A percentile compares a stretch with the other conserved stretches of the same genome.
Evolutionary conservation across 129 eudicot genomes (phyloP).

Genomic region (Tagetes patula): DNA sequence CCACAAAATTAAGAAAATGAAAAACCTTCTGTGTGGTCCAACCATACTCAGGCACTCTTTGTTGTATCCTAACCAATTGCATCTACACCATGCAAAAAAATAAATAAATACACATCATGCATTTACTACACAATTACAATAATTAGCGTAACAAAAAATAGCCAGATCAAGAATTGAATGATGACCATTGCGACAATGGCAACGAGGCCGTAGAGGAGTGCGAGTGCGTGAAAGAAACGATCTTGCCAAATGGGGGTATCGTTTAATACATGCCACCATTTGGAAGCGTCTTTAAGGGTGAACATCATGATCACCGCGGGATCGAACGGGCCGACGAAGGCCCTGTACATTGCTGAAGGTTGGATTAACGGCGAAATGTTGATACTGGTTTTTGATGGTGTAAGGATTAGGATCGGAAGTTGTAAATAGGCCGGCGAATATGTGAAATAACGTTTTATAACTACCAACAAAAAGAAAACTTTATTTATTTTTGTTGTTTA

Average conservation of each 20-base stretch:
- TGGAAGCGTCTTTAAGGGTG: conserved; percentile 50
- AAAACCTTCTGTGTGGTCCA: conserved; percentile 99
- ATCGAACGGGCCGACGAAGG: conserved; percentile 42
- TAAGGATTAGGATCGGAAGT: neutral
- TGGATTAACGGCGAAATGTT: conserved; percentile 23
- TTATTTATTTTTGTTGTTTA: neutral
- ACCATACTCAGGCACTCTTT: conserved; percentile 92
- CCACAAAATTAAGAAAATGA: conserved; percentile 87
- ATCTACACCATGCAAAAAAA: conserved; percentile 40
- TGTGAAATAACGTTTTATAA: neutral
- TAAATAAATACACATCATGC: too few species aligned
- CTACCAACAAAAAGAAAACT: neutral
- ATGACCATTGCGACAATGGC: conserved; percentile 67
- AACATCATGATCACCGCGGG: conserved; percentile 41
- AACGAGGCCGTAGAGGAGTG: conserved; percentile 68
- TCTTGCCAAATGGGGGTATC: conserved; percentile 69
- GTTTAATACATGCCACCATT: conserved; percentile 74
- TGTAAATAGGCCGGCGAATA: conserved; percentile 18
- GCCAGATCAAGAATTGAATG: neutral
- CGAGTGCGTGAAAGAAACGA: conserved; percentile 63
- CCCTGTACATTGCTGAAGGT: conserved; percentile 47
- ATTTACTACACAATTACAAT: too few species aligned
- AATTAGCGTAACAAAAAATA: neutral
- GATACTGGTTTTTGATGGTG: neutral
- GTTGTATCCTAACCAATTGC: conserved; percentile 77